Conservation (phyloP, 2,329 filamentous ascomycete species). For the Dendryphion nanum region DNA sequence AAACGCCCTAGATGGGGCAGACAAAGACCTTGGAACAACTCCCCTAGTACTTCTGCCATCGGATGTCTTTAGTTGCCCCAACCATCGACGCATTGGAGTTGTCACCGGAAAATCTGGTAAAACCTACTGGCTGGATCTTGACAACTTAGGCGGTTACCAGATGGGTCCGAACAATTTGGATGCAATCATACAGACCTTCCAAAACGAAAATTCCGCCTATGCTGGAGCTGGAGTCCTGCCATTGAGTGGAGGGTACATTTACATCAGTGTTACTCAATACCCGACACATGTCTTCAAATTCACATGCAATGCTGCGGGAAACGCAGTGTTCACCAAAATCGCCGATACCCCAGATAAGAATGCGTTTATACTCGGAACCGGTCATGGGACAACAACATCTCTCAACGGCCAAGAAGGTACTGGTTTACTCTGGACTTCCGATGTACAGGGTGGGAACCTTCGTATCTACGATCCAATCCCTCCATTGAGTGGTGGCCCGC, state of each 20-base stretch:
- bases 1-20: conserved; percentile 49
- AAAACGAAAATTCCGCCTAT: conserved; percentile 52
- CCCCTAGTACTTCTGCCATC: conserved; percentile 47
- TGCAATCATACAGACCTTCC: conserved; percentile 43
- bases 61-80: conserved; percentile 44
- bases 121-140: conserved; percentile 50
- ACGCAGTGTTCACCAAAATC: conserved; percentile 55
- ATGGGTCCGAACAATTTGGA: conserved; percentile 46
- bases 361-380: conserved; percentile 55
- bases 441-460: conserved; percentile 55
- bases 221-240: conserved; percentile 50
- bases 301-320: conserved; percentile 48
- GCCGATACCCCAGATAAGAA: conserved; percentile 51
- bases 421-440: conserved; percentile 57
- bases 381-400: conserved; percentile 58
- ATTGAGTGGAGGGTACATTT: conserved; percentile 49
- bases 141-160: conserved; percentile 51
- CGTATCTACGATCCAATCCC: conserved; percentile 55
- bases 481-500: conserved; percentile 40
- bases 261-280: conserved; percentile 54
- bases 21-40: conserved; percentile 50
- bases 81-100: conserved; percentile 48
- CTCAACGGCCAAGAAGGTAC: conserved; percentile 54
- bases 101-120: conserved; percentile 53
- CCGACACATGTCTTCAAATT: conserved; percentile 60